Evolutionary conservation across 495 filamentous ascomycete genomes (phyloP).

Genomic region (Bacidia rubella): DNA sequence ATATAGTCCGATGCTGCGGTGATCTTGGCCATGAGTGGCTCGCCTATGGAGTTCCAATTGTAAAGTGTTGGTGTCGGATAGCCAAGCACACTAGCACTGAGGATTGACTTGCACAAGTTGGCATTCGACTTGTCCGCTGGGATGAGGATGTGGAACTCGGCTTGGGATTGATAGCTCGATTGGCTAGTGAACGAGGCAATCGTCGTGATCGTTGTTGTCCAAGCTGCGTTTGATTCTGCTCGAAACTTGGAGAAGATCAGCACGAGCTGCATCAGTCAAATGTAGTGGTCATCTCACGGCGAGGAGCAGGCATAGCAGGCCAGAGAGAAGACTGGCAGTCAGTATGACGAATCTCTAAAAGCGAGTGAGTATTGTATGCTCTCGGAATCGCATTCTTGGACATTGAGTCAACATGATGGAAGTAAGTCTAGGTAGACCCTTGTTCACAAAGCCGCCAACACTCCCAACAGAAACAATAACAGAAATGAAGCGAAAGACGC

Average conservation of each 20-base stretch:
- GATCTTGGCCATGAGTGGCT: constrained; percentile 8
- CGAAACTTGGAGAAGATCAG: neutral
- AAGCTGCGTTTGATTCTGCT: neutral
- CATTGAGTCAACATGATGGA: too few relatives aligned
- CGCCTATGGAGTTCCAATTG: constrained; percentile 4
- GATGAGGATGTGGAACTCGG: constrained; percentile 22
- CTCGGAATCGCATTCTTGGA: too few relatives aligned
- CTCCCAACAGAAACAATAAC: too few relatives aligned
- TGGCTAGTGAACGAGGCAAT: constrained; percentile 4
- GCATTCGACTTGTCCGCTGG: constrained; percentile 5
- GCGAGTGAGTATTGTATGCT: neutral
- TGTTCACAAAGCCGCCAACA: too few relatives aligned
- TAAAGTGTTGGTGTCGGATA: constrained; percentile 6
- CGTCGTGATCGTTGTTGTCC: neutral
- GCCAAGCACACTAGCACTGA: constrained; percentile 3
- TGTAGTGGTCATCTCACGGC: neutral
- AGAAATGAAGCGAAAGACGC: too few relatives aligned
- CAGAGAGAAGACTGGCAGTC: neutral
- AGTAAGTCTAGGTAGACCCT: too few relatives aligned
- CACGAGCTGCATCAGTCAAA: neutral
- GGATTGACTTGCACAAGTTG: constrained; percentile 7
- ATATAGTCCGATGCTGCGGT: constrained; percentile 1
- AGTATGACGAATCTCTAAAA: neutral
- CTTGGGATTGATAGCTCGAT: constrained; percentile 14
- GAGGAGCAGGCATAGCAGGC: neutral